Evolutionary conservation across 495 filamentous ascomycete species (phyloP).

Genomic region (Aspergillus biplanus): DNA sequence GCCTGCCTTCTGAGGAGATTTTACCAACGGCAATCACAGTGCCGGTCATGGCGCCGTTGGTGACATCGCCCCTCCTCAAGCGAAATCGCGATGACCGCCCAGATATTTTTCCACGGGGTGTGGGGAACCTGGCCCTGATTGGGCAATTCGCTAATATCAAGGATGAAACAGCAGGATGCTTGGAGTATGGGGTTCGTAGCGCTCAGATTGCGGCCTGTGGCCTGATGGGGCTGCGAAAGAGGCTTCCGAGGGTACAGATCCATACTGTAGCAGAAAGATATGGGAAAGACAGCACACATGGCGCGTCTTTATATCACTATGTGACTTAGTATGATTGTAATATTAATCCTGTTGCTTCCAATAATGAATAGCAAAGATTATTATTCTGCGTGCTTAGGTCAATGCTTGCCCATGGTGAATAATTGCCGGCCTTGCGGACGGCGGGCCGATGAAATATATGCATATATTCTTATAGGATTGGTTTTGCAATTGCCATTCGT

Average conservation of each 20-base stretch:
- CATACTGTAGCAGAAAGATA: neutral
- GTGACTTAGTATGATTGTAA: too few relatives aligned
- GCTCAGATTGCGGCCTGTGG: neutral
- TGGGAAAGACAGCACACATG: neutral
- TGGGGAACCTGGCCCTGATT: neutral
- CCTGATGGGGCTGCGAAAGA: neutral
- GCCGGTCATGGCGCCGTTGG: slow-evolving; percentile 33
- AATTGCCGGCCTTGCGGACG: too few relatives aligned
- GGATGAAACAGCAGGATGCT: neutral
- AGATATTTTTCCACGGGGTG: neutral
- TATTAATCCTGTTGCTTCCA: too few relatives aligned
- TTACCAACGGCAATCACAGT: slow-evolving; percentile 13
- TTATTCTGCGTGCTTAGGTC: too few relatives aligned
- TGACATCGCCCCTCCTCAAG: slow-evolving; percentile 31
- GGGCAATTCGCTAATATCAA: neutral
- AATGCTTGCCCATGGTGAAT: too few relatives aligned
- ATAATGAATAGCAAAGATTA: too few relatives aligned
- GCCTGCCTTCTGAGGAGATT: neutral
- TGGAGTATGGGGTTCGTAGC: neutral
- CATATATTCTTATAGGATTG: too few relatives aligned
- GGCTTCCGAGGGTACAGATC: neutral
- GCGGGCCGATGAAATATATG: too few relatives aligned
- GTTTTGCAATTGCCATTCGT: too few relatives aligned
- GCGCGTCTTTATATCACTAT: too few relatives aligned
- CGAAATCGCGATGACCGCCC: neutral